Percentiles rank a stretch among this genome's conserved stretches.
phyloP scores from a whole-genome alignment of 1,284 basidiomycete species.

The Apiotrichum domesticum region DNA sequence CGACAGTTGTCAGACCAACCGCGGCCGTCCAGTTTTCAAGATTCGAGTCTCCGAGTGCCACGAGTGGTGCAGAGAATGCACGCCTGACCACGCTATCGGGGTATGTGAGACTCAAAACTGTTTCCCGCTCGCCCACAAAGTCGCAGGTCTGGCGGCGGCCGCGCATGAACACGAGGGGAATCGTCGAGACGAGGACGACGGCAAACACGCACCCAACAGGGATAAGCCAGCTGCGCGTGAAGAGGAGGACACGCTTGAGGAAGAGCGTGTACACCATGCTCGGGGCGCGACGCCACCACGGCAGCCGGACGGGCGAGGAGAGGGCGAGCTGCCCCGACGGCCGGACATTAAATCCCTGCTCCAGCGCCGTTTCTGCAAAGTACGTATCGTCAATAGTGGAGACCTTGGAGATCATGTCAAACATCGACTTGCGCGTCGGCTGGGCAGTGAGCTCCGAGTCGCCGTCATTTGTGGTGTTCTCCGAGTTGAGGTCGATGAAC shows the following conservation, averaged over 20 bases:
- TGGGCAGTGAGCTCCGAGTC: not conserved
- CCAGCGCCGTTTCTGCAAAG: not conserved
- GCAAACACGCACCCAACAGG: slow-evolving; percentile 58
- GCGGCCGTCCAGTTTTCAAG: slow-evolving; percentile 9
- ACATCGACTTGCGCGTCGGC: too few relatives aligned
- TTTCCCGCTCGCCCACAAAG: slow-evolving; percentile 6
- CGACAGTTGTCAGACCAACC: slow-evolving; percentile 35
- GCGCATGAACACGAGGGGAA: slow-evolving; percentile 61
- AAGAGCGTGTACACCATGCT: slow-evolving; percentile 56
- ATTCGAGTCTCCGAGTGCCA: slow-evolving; percentile 26
- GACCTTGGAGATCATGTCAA: too few relatives aligned
- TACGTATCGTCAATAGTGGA: not conserved
- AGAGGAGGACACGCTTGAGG: slow-evolving; percentile 62
- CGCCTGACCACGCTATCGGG: slow-evolving; percentile 3
- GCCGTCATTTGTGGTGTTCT: slow-evolving; percentile 23
- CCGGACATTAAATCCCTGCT: not conserved
- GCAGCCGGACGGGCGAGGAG: not conserved
- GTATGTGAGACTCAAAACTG: slow-evolving; percentile 18
- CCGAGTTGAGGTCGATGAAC: slow-evolving; percentile 61
- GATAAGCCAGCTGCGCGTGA: slow-evolving; percentile 62
- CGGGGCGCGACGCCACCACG: slow-evolving; percentile 2
- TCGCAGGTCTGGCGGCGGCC: slow-evolving; percentile 53
- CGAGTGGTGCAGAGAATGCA: slow-evolving; percentile 52
- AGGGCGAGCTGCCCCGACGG: slow-evolving; percentile 1
- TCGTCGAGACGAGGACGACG: slow-evolving; percentile 58